A percentile compares a stretch with the other conserved stretches of the same genome.
Conservation (phyloP, 305 asterid genomes). For the Euphrasia arctica region DNA sequence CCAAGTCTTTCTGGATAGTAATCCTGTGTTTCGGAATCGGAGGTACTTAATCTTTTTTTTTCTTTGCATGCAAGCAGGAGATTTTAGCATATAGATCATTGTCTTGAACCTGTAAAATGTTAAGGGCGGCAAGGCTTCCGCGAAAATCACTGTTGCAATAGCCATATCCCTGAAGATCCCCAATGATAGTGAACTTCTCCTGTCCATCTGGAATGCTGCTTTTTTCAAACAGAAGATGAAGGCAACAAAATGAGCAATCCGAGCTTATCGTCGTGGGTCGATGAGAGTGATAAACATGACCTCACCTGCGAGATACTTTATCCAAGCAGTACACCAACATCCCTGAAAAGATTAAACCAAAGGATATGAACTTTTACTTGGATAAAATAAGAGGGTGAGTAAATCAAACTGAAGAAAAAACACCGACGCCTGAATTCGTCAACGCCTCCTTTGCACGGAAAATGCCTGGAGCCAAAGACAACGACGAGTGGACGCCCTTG, state of each 20-base stretch:
- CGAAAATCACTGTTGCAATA: slow-evolving; percentile 53
- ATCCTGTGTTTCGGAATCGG: slow-evolving; percentile 42
- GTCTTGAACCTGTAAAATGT: slow-evolving; percentile 58
- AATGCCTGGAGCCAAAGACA: slow-evolving; percentile 52
- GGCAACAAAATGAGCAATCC: too few species aligned
- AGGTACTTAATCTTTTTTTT: too few species aligned
- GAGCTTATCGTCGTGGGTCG: too few species aligned
- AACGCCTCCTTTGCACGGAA: slow-evolving; percentile 44
- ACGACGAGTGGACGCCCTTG: slow-evolving; percentile 63
- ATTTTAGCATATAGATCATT: not conserved
- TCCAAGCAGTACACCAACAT: slow-evolving; percentile 61
- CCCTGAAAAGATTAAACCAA: slow-evolving; percentile 38
- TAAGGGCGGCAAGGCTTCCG: slow-evolving; percentile 46
- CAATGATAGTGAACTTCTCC: slow-evolving; percentile 64
- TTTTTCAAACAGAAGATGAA: not conserved
- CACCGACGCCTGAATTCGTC: slow-evolving; percentile 71
- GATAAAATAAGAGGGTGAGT: not conserved
- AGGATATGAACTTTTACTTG: not conserved
- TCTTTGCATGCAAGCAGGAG: not conserved
- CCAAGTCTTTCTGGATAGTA: slow-evolving; percentile 91
- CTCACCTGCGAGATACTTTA: slow-evolving; percentile 31
- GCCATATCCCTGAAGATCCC: slow-evolving; percentile 58
- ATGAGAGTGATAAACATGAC: not conserved
- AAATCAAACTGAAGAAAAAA: not conserved
- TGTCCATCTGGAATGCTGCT: slow-evolving; percentile 54